phyloP scores from a whole-genome alignment of 208 protist species.

The Crithidia mellificae region DNA sequence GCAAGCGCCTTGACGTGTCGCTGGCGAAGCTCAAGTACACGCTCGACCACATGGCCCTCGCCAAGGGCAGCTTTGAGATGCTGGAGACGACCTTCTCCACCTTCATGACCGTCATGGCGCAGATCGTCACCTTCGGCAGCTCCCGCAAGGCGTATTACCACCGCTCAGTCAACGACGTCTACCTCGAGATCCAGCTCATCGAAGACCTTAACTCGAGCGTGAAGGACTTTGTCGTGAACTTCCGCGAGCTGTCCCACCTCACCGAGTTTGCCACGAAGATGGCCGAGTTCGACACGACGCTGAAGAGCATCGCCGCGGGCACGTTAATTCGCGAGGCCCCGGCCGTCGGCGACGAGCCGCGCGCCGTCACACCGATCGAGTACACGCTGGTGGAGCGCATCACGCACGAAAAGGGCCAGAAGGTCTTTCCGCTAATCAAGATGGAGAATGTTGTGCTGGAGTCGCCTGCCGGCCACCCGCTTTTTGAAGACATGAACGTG shows the following conservation, averaged over 20 bases:
- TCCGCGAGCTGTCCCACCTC: constrained; percentile 84
- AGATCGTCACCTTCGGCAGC: constrained; percentile 60
- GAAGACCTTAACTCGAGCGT: constrained; percentile 80
- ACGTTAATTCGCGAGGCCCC: constrained; percentile 34
- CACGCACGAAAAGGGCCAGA: neutral
- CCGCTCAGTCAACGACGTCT: constrained; percentile 61
- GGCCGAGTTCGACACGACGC: constrained; percentile 76
- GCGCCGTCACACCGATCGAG: constrained; percentile 23
- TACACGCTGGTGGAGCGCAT: constrained; percentile 46
- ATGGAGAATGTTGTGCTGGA: constrained; percentile 59
- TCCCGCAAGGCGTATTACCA: constrained; percentile 36
- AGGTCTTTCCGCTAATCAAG: constrained; percentile 47
- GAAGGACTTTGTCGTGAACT: constrained; percentile 86
- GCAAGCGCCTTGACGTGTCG: constrained; percentile 57
- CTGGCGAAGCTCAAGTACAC: constrained; percentile 61
- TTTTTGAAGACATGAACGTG: constrained; percentile 63
- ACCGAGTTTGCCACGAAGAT: constrained; percentile 79
- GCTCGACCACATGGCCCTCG: constrained; percentile 80
- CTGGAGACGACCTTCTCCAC: constrained; percentile 71
- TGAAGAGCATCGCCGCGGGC: constrained; percentile 70
- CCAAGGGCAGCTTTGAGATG: constrained; percentile 73
- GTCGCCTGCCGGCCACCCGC: constrained; percentile 61
- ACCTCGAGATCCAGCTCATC: constrained; percentile 81
- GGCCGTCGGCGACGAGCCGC: constrained; percentile 10
- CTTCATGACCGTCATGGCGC: constrained; percentile 58